Conservation (phyloP, 257 asterid species). For the Vinca minor region DNA sequence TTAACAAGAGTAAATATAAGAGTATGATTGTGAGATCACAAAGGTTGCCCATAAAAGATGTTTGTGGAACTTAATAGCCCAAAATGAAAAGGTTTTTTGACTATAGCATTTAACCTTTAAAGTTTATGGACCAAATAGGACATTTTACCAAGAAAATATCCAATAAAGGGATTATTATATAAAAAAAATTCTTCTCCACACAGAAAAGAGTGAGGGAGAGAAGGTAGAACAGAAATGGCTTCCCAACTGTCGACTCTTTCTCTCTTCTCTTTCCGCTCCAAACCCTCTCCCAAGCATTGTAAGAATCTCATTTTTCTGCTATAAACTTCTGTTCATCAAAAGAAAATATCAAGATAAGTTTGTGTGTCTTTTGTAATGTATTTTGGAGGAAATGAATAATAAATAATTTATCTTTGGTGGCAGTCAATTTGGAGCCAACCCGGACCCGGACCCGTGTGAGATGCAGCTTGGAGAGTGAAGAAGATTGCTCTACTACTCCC, state of each 20-base stretch:
- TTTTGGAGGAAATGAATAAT: not conserved
- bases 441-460: constrained; percentile 34
- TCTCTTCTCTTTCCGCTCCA: constrained; percentile 31
- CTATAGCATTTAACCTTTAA: no score
- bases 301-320: no score
- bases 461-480: constrained; percentile 51
- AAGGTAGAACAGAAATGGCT: constrained; percentile 38
- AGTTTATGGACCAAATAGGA: no score
- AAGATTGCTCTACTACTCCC: constrained; percentile 29
- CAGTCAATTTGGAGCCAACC: constrained; percentile 34
- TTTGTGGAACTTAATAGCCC: no score
- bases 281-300: constrained; percentile 33
- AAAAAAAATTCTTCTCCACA: constrained; percentile 4
- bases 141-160: not conserved
- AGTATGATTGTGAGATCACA: no score
- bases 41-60: no score
- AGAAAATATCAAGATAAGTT: no score
- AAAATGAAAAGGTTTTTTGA: no score
- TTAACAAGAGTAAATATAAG: no score
- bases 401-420: constrained; percentile 19
- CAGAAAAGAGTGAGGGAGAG: not conserved
- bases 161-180: not conserved
- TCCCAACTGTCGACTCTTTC: constrained; percentile 53
- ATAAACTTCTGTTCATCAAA: not conserved
- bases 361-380: no score